These are phyloP conservation scores for Chenopodium suecicum DNA, from an alignment of 148 eudicot species.

Conservation along the genomic window DNA sequence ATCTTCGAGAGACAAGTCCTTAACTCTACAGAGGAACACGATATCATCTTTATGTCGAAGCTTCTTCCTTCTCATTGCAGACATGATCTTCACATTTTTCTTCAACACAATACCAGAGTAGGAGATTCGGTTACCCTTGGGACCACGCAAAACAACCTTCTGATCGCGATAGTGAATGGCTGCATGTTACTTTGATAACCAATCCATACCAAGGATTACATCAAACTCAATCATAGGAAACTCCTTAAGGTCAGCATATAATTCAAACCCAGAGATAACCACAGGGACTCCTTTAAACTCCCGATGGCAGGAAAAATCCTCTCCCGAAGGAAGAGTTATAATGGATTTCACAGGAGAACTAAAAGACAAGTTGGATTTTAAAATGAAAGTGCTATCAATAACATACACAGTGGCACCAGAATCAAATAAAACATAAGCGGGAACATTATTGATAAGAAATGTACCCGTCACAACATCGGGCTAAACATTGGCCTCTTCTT, in stretches of 20 bases:
- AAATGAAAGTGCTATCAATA: not conserved
- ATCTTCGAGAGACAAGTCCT: too few species aligned
- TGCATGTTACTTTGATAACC: not conserved
- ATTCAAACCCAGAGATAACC: not conserved
- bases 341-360: too few species aligned
- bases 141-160: not conserved
- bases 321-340: not conserved
- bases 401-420: not conserved
- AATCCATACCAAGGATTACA: not conserved
- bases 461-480: not conserved
- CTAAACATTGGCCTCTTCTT: not conserved
- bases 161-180: not conserved
- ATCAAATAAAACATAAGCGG: not conserved
- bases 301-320: not conserved
- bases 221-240: not conserved
- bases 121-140: not conserved
- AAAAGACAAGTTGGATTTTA: not conserved
- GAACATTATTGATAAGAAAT: not conserved
- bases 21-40: not conserved
- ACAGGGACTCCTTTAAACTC: not conserved
- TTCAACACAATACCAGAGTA: not conserved
- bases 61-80: not conserved
- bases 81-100: not conserved
- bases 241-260: not conserved
- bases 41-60: not conserved